Evolutionary conservation across 2,329 filamentous ascomycete genomes (phyloP).

Genomic region (Trichoderma lentiforme): DNA sequence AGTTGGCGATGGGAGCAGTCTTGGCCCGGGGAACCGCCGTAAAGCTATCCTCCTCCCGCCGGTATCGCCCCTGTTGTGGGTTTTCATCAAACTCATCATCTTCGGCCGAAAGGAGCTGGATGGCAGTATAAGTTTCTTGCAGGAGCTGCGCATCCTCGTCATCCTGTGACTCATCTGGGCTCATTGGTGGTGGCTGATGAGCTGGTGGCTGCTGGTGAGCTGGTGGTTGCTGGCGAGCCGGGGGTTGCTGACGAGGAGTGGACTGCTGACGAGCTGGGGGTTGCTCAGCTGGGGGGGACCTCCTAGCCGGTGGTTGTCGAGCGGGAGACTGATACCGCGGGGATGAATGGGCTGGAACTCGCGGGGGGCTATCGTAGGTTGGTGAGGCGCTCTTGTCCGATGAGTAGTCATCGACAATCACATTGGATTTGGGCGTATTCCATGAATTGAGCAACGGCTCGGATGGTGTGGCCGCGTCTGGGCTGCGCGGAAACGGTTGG

Average conservation of each 20-base stretch:
- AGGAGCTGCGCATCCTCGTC: slow-evolving; percentile 54
- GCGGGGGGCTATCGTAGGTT: slow-evolving; percentile 37
- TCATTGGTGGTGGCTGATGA: slow-evolving; percentile 29
- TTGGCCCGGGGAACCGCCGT: slow-evolving; percentile 31
- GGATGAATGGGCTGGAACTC: slow-evolving; percentile 40
- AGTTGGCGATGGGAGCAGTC: slow-evolving; percentile 30
- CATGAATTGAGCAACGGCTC: slow-evolving; percentile 48
- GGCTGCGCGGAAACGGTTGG: slow-evolving; percentile 43
- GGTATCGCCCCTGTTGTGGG: slow-evolving; percentile 30
- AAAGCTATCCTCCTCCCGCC: slow-evolving; percentile 41
- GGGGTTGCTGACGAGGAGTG: neutral
- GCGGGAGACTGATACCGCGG: slow-evolving; percentile 18
- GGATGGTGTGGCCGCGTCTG: slow-evolving; percentile 43
- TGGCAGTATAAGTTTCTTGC: slow-evolving; percentile 50
- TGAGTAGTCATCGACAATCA: slow-evolving; percentile 43
- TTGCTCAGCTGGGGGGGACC: neutral
- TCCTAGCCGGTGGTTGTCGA: neutral
- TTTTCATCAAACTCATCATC: slow-evolving; percentile 22
- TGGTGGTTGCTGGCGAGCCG: slow-evolving; percentile 24
- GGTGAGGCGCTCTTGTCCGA: slow-evolving; percentile 34
- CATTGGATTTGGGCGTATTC: slow-evolving; percentile 45
- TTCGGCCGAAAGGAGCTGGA: slow-evolving; percentile 40
- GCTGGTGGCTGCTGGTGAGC: neutral
- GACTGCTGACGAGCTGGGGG: neutral
- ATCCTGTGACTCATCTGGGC: slow-evolving; percentile 40